Percentiles rank a stretch among this genome's conserved stretches.
phyloP scores from a whole-genome alignment of 352 stramenopile genomes.

The Globisporangium cystogenes region DNA sequence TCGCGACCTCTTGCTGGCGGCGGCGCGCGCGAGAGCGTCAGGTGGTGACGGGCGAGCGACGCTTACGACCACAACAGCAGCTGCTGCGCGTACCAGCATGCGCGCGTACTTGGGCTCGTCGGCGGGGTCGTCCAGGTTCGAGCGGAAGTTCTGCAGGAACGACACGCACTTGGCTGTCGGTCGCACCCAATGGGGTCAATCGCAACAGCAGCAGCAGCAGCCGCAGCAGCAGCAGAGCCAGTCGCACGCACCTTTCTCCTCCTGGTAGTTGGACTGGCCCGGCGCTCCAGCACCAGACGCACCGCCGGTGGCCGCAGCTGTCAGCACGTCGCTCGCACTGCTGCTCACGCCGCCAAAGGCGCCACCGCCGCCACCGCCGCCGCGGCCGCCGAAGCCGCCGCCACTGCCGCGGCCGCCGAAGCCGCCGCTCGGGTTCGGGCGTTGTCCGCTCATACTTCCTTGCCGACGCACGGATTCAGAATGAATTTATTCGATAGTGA shows the following conservation, averaged over 20 bases:
- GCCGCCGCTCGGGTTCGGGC: too few species aligned
- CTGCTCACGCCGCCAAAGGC: slow-evolving; percentile 5
- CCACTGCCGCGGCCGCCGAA: too few species aligned
- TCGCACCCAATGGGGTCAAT: not conserved
- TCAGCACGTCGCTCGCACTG: slow-evolving; percentile 11
- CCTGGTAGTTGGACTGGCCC: slow-evolving; percentile 32
- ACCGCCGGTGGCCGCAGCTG: not conserved
- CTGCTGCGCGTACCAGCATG: slow-evolving; percentile 46
- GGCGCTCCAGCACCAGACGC: slow-evolving; percentile 2
- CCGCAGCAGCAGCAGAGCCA: too few species aligned
- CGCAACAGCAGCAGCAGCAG: not conserved
- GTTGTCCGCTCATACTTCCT: too few species aligned
- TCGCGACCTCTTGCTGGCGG: slow-evolving; percentile 81
- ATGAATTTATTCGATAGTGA: too few species aligned
- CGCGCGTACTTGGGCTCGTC: slow-evolving; percentile 70
- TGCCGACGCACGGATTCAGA: too few species aligned
- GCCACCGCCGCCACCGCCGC: slow-evolving; percentile 4
- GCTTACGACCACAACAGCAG: not conserved
- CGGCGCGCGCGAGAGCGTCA: not conserved
- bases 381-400: not conserved
- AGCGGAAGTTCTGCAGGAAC: slow-evolving; percentile 71
- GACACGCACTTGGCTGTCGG: slow-evolving; percentile 62
- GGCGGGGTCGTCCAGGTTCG: slow-evolving; percentile 60
- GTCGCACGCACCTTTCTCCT: slow-evolving; percentile 38
- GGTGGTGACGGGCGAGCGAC: not conserved